Evolutionary conservation across 2,329 filamentous ascomycete species (phyloP), one percentile per base, ranked within the genome.

Genomic region (Neonectria faginata): DNA sequence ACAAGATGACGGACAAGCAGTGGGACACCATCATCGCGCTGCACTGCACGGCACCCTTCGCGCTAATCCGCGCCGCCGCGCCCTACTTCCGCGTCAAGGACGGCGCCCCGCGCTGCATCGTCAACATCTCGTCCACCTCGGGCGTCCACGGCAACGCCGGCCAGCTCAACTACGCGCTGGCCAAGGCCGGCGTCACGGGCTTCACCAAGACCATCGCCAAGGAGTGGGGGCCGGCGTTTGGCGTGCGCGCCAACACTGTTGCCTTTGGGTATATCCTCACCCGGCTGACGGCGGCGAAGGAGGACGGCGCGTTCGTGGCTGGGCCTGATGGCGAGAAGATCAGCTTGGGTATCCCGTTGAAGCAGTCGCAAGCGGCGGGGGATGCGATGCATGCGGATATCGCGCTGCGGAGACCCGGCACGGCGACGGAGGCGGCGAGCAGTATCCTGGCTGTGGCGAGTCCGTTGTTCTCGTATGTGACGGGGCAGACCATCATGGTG

Each of bases 1-100:
- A 97, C 84, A 97, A 96, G 85, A 95, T 93, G 84, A 92, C 90
- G 16, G 92, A 97, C 83, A 92, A 92, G 82, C 93, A 97, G 84
- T 97, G 92, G 92, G 91, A 96, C 67, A 94, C 91, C 55, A 97
- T 97, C 77, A 82, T 97, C 31, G 88, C 90, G 22, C 85, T 97
- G 52, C 94, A 97, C 84, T 90, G 87, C 76, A 96, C 92, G 12
- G 93, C 92, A 2, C 94, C 94, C 11, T 97, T 97, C 85, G 91
- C 90, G 77, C 89, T 97, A 57, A 83, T 96, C 66, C 88, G 93
- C 59, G 90, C 89, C 50, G 92, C 92, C 1, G 91, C 92, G 0
- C 92, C 92, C 22, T 97, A 92, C 80, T 97, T 97, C 84, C 89
- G 94, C 44, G 92, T 97, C 68, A 91, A 90, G 70, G 94, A 97